Percentiles rank a stretch among this genome's conserved stretches.
phyloP scores from a whole-genome alignment of 2,329 filamentous ascomycete species.

The Westerdykella sp. region DNA sequence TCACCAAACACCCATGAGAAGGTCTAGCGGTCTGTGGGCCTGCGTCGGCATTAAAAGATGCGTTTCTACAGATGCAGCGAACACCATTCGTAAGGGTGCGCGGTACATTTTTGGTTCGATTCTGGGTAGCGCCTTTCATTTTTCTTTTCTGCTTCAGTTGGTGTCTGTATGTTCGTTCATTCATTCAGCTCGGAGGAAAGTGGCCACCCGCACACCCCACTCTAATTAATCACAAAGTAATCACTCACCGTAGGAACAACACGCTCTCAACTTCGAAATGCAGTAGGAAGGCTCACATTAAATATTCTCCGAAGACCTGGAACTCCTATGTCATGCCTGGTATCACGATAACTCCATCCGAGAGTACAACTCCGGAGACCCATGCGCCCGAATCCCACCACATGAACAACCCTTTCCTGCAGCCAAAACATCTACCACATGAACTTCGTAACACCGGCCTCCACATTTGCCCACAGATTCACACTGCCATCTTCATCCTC shows the following conservation, averaged over 20 bases:
- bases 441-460: slow-evolving; percentile 14
- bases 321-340: not conserved
- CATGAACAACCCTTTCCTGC: not conserved
- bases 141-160: not conserved
- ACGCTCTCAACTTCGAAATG: not conserved
- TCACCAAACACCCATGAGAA: not conserved
- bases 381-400: not conserved
- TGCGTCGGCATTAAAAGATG: too few species aligned
- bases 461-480: slow-evolving; percentile 21
- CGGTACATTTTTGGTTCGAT: not conserved
- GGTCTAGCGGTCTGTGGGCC: too few species aligned
- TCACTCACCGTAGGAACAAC: not conserved
- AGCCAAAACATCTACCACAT: slow-evolving; percentile 6
- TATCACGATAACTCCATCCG: not conserved
- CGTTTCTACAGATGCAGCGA: too few species aligned
- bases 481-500: slow-evolving; percentile 15
- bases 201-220: not conserved
- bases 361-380: not conserved
- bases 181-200: not conserved
- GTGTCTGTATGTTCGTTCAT: too few species aligned
- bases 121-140: not conserved
- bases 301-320: too few species aligned
- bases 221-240: not conserved
- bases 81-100: not conserved
- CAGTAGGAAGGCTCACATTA: not conserved